These are phyloP conservation scores for Apiospora sp. DNA, from an alignment of 2,329 filamentous ascomycete genomes.

Conservation along the genomic window DNA sequence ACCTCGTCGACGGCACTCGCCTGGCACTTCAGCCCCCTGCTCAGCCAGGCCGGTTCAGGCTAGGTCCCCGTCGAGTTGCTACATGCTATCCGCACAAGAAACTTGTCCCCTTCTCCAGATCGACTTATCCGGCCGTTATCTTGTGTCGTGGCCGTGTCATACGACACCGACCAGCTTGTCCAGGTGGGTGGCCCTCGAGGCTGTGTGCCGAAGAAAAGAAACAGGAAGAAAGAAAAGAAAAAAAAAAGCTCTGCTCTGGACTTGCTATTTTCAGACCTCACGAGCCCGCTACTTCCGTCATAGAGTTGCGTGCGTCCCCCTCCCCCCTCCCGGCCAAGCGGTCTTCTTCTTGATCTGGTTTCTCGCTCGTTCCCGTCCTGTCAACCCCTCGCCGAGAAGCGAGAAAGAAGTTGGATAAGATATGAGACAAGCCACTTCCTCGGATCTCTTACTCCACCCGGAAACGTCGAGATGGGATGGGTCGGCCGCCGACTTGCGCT, in stretches of 20 bases:
- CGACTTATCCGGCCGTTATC: conserved; percentile 41
- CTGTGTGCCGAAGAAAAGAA: not conserved
- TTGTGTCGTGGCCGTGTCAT: conserved; percentile 42
- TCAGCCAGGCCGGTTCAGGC: conserved; percentile 29
- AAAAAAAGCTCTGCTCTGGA: not conserved
- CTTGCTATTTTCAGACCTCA: conserved; percentile 16
- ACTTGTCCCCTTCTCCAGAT: conserved; percentile 42
- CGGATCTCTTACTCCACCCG: conserved; percentile 32
- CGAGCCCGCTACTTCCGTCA: conserved; percentile 25
- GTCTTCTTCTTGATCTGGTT: not conserved
- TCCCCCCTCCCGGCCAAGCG: not conserved
- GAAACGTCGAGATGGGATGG: conserved; percentile 8
- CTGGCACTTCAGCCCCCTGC: conserved; percentile 28
- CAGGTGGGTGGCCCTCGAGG: not conserved
- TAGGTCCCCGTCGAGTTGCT: conserved; percentile 35
- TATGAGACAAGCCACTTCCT: conserved; percentile 50
- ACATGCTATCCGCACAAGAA: conserved; percentile 35
- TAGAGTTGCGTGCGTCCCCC: conserved; percentile 30
- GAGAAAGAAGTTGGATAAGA: not conserved
- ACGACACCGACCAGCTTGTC: conserved; percentile 29
- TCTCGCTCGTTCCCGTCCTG: conserved; percentile 11
- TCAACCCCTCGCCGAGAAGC: not conserved
- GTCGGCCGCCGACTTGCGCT: not conserved
- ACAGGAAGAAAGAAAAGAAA: not conserved
- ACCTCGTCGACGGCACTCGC: conserved; percentile 17